A percentile compares a stretch with the other conserved stretches of the same genome.
Evolutionary conservation across 495 filamentous ascomycete species (phyloP).

Genomic region (Tuber brumale): DNA sequence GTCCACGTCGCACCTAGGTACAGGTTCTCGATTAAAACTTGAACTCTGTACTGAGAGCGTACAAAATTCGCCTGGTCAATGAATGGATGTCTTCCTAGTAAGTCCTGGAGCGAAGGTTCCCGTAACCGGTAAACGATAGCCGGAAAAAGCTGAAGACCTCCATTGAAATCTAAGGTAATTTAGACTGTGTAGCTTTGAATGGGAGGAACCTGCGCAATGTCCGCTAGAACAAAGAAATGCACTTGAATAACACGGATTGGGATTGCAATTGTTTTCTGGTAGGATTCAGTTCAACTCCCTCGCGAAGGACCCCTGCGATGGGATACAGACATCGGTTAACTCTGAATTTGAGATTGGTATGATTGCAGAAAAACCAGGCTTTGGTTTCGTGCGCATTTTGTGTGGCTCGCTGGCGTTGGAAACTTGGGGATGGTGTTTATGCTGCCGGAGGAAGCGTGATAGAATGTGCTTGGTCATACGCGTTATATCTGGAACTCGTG

Average conservation of each 20-base stretch:
- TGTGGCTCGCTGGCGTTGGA: not conserved
- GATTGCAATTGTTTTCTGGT: not conserved
- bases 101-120: not conserved
- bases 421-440: not conserved
- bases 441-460: not conserved
- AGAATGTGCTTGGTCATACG: not conserved
- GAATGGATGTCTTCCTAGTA: not conserved
- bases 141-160: not conserved
- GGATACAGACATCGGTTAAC: not conserved
- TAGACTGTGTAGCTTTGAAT: not conserved
- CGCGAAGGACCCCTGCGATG: not conserved
- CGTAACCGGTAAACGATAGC: not conserved
- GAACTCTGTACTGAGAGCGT: not conserved
- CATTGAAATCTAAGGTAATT: not conserved
- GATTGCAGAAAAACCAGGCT: not conserved
- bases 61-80: not conserved
- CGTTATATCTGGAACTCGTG: not conserved
- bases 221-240: not conserved
- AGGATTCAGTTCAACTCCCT: not conserved
- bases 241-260: not conserved
- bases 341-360: not conserved
- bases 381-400: not conserved
- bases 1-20: not conserved
- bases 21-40: not conserved
- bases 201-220: not conserved